These are phyloP conservation scores for Fusarium succisae DNA, from an alignment of 2,329 filamentous ascomycete genomes.

Conservation along the genomic window DNA sequence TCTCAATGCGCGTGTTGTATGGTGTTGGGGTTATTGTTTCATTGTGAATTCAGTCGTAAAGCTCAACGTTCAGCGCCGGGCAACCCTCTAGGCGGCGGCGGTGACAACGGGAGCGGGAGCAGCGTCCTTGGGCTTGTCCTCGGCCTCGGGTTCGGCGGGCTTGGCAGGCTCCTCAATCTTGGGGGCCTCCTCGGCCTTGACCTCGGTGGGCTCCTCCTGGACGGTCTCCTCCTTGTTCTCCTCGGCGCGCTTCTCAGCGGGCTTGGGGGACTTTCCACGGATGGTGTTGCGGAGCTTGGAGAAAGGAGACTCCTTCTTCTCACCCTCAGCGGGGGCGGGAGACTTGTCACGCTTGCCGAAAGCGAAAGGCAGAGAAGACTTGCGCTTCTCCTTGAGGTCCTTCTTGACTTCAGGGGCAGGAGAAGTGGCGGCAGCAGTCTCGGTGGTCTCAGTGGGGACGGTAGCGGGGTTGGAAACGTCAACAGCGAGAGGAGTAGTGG, in stretches of 20 bases:
- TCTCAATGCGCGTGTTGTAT: slow-evolving; percentile 49
- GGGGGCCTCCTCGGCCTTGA: slow-evolving; percentile 45
- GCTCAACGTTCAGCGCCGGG: slow-evolving; percentile 40
- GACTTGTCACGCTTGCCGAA: slow-evolving; percentile 80
- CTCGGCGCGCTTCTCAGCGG: slow-evolving; percentile 49
- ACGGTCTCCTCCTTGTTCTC: slow-evolving; percentile 47
- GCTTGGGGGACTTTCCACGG: slow-evolving; percentile 58
- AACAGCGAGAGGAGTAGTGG: slow-evolving; percentile 64
- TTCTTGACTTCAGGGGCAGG: slow-evolving; percentile 66
- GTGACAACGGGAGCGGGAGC: slow-evolving; percentile 58
- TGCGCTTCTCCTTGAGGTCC: slow-evolving; percentile 82
- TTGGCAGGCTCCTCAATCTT: slow-evolving; percentile 67
- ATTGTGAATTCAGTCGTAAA: slow-evolving; percentile 37
- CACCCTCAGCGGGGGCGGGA: slow-evolving; percentile 67
- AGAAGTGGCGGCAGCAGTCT: slow-evolving; percentile 51
- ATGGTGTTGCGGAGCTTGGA: slow-evolving; percentile 69
- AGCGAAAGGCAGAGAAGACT: slow-evolving; percentile 79
- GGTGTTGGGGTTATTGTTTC: slow-evolving; percentile 37
- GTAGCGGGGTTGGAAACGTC: slow-evolving; percentile 61
- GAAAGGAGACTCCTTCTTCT: slow-evolving; percentile 66
- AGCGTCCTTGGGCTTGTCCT: slow-evolving; percentile 54
- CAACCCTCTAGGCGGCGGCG: slow-evolving; percentile 59
- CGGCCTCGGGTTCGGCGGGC: slow-evolving; percentile 49
- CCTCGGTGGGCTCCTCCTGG: slow-evolving; percentile 52
- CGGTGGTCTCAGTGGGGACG: slow-evolving; percentile 59